Conservation (phyloP, 2,329 filamentous ascomycete genomes). For the Ceratocystis ficicola region DNA sequence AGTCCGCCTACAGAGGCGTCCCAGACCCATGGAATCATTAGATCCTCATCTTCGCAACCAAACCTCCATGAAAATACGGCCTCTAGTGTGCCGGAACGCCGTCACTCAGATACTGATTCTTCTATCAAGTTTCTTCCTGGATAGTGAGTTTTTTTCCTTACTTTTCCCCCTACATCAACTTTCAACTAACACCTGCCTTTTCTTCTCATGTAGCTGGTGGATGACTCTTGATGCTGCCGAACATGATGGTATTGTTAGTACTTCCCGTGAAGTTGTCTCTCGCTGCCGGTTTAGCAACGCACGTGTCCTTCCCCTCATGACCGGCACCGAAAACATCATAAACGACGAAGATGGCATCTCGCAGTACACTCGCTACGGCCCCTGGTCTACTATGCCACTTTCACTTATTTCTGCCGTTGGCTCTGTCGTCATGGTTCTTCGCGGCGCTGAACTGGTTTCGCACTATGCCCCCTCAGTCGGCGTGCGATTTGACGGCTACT, state of each 20-base stretch:
- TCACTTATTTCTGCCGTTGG: slow-evolving; percentile 40
- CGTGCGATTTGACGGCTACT: slow-evolving; percentile 48
- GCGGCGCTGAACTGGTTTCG: slow-evolving; percentile 41
- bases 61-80: slow-evolving; percentile 1
- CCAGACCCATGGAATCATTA: background rate
- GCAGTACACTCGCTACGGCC: slow-evolving; percentile 37
- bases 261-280: slow-evolving; percentile 35
- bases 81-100: slow-evolving; percentile 17
- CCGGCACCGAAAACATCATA: slow-evolving; percentile 38
- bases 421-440: slow-evolving; percentile 39
- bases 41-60: slow-evolving; percentile 5
- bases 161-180: background rate
- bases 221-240: slow-evolving; percentile 43
- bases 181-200: slow-evolving; percentile 11
- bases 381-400: slow-evolving; percentile 36
- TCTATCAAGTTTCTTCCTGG: slow-evolving; percentile 37
- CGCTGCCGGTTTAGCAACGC: slow-evolving; percentile 35
- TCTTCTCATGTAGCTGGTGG: slow-evolving; percentile 40
- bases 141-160: slow-evolving; percentile 31
- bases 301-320: slow-evolving; percentile 39
- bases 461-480: slow-evolving; percentile 40
- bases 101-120: slow-evolving; percentile 32
- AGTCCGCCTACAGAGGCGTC: background rate
- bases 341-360: slow-evolving; percentile 27
- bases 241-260: slow-evolving; percentile 43